These are phyloP conservation scores for Kuraishia capsulata DNA, from an alignment of 805 yeast species.

Conservation along the genomic window DNA sequence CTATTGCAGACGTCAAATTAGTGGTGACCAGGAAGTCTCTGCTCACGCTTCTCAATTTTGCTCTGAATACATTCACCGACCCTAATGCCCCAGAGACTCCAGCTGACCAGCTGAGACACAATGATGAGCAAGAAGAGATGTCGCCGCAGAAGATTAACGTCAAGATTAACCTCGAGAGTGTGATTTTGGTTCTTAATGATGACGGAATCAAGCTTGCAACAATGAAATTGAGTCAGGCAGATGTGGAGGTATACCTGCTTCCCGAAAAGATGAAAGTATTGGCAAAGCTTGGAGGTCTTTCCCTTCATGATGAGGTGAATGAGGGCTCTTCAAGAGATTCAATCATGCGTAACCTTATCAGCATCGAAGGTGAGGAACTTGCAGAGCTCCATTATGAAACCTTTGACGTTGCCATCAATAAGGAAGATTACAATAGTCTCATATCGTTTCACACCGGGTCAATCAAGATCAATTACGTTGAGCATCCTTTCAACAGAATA, in stretches of 20 bases:
- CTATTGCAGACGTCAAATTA: conserved; percentile 70
- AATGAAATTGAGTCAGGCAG: conserved; percentile 63
- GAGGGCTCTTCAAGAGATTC: conserved; percentile 54
- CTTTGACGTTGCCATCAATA: conserved; percentile 46
- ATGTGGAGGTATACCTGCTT: conserved; percentile 50
- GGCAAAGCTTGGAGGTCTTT: conserved; percentile 70
- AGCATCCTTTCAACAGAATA: conserved; percentile 66
- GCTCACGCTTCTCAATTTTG: conserved; percentile 70
- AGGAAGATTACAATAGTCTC: conserved; percentile 41
- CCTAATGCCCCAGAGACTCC: conserved; percentile 64
- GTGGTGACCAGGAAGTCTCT: conserved; percentile 72
- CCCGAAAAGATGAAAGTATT: conserved; percentile 72
- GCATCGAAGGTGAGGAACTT: conserved; percentile 72
- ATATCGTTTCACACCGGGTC: conserved; percentile 69
- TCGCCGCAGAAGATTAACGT: conserved; percentile 74
- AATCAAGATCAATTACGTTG: conserved; percentile 67
- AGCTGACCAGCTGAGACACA: conserved; percentile 64
- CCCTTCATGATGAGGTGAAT: conserved; percentile 67
- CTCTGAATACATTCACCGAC: conserved; percentile 80
- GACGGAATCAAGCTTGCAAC: conserved; percentile 80
- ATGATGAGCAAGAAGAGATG: conserved; percentile 42
- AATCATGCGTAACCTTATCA: conserved; percentile 52
- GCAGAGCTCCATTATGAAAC: conserved; percentile 85
- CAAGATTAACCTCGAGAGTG: conserved; percentile 58
- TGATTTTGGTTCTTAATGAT: conserved; percentile 69